Evolutionary conservation across 208 protist genomes (phyloP), one percentile per base, ranked within the genome.

Genomic region (Trypanosoma congolense): DNA sequence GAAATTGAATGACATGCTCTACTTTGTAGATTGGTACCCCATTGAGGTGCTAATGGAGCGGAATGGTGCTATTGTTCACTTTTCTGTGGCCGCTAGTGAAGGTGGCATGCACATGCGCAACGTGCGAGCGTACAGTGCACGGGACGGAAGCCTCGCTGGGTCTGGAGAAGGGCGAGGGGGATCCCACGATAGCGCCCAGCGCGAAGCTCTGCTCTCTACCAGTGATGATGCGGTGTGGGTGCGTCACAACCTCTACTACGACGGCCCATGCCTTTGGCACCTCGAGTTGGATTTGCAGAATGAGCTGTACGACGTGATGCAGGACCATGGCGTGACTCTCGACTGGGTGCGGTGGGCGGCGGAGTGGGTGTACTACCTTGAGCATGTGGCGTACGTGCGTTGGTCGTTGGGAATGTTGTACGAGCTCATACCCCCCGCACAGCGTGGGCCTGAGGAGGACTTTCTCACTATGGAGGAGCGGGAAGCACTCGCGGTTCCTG

Each of bases 81-180:
- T 87, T 47, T 87, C 79, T 21, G 69, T 90, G 38, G 79, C 80
- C 3, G 57, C 61, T 28, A 87, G 77, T 36, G 80, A 90, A 56
- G 77, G 80, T 18, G 78, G 78, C 0, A 87, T 93, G 82, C 79
- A 93, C 73, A 87, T 90, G 76, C 79, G 81, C 41, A 93, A 93
- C 70, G 76, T 88, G 16, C 82, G 86, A n/a, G 77, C 75, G 31
- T 93, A 93, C 66, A 67, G 69, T 35, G 59, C 54, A 44, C 48
- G 72, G 51, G 48, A 41, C 9, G 40, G 38, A 19, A 9, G 6
- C 6, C 12, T 12, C 9, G 9, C 33, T 38, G 12, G 12, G 6
- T 6, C 6, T 38, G 9, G 9, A 16, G 33, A 38, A 12, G 12
- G 12, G 33, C 33, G 12, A 38, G 33, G 12, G 6, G 6, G 6